phyloP scores from a whole-genome alignment of 2,329 filamentous ascomycete species.

The Cytospora piceae region DNA sequence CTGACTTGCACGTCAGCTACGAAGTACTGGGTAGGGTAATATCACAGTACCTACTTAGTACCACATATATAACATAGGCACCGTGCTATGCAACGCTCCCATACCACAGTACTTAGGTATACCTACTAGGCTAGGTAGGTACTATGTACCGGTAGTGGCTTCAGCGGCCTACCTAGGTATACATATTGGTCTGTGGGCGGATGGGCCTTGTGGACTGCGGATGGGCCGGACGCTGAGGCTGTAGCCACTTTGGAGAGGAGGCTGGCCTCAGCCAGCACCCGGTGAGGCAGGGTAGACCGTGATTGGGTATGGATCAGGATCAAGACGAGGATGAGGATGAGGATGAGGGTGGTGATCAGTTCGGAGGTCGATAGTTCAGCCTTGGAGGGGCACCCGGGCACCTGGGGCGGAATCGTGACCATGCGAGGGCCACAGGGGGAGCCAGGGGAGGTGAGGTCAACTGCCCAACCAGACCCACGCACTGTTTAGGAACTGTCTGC shows the following conservation, averaged over 20 bases:
- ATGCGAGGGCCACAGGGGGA: no score
- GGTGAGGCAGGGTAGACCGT: not conserved
- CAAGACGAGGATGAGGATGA: not conserved
- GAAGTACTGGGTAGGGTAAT: not conserved
- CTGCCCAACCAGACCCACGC: not conserved
- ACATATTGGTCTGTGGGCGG: not conserved
- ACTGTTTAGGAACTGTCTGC: not conserved
- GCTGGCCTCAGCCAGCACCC: not conserved
- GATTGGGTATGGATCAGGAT: not conserved
- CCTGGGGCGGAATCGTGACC: not conserved
- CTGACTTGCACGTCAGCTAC: not conserved
- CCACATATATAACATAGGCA: not conserved
- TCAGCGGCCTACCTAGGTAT: no score
- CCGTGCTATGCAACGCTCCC: not conserved
- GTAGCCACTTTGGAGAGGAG: not conserved
- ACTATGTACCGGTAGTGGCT: no score
- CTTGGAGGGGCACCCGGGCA: not conserved
- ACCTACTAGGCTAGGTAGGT: no score
- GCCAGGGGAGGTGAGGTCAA: no score
- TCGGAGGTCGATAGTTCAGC: not conserved
- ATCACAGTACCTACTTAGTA: not conserved
- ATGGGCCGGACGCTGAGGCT: not conserved
- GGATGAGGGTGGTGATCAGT: not conserved
- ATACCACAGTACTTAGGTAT: not conserved
- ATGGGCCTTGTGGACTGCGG: not conserved